Conservation (phyloP, 1,139 yeast species). For the Suhomyces kunorum region DNA sequence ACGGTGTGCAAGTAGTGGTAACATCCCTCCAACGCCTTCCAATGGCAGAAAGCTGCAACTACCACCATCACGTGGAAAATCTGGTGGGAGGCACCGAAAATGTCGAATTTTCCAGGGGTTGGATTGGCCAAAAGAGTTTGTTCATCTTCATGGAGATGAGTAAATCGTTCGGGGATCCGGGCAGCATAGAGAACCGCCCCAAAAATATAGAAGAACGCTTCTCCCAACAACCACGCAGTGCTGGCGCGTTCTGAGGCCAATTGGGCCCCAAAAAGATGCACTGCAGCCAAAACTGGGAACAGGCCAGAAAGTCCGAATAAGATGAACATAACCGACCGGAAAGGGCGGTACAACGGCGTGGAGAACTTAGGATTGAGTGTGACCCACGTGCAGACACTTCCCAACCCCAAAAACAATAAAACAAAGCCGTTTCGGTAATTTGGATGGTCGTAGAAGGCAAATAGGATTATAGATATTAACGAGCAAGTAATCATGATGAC, state of each 20-base stretch:
- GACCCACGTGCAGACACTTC: constrained; percentile 60
- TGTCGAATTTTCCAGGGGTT: constrained; percentile 51
- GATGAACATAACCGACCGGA: constrained; percentile 77
- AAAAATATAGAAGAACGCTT: constrained; percentile 69
- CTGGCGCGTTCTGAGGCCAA: constrained; percentile 55
- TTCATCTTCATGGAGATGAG: constrained; percentile 52
- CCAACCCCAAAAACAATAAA: constrained; percentile 53
- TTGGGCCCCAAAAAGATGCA: constrained; percentile 32
- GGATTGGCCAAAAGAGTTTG: constrained; percentile 19
- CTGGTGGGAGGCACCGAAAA: constrained; percentile 85
- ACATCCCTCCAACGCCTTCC: constrained; percentile 62
- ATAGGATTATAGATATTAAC: constrained; percentile 67
- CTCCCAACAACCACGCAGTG: constrained; percentile 61
- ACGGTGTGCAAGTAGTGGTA: constrained; percentile 51
- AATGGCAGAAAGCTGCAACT: constrained; percentile 76
- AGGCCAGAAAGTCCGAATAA: constrained; percentile 78
- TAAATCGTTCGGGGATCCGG: constrained; percentile 72
- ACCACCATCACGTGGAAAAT: constrained; percentile 83
- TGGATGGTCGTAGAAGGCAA: constrained; percentile 60
- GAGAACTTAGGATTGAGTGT: constrained; percentile 70
- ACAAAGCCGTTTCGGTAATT: constrained; percentile 45
- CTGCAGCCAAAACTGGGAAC: constrained; percentile 64
- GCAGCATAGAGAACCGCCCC: constrained; percentile 83
- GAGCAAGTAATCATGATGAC: constrained; percentile 75
- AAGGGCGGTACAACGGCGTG: constrained; percentile 69